Conservation (phyloP, 2,329 filamentous ascomycete species). For the Cryphonectria parasitica region DNA sequence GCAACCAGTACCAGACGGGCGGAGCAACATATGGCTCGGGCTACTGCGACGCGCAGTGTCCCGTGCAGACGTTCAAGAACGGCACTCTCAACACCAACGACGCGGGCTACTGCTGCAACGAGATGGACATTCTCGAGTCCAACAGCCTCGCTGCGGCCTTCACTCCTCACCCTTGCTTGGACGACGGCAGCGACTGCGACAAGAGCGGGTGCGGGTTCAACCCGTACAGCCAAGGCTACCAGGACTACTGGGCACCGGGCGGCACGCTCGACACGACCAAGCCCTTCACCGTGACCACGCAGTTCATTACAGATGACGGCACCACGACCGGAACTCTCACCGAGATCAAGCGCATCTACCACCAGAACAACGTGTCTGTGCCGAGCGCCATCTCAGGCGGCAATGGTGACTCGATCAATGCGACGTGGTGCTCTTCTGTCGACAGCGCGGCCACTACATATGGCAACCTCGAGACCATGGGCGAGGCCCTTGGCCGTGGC, state of each 20-base stretch:
- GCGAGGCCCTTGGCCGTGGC: slow-evolving; percentile 42
- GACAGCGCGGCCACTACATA: slow-evolving; percentile 28
- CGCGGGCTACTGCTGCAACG: slow-evolving; percentile 52
- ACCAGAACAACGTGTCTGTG: slow-evolving; percentile 51
- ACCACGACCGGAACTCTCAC: slow-evolving; percentile 44
- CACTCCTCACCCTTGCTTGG: slow-evolving; percentile 59
- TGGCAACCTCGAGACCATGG: slow-evolving; percentile 42
- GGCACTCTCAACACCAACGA: slow-evolving; percentile 47
- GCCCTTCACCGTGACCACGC: slow-evolving; percentile 46
- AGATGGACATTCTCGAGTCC: slow-evolving; percentile 61
- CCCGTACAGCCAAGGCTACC: slow-evolving; percentile 33
- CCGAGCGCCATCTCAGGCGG: slow-evolving; percentile 31
- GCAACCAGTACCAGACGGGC: slow-evolving; percentile 43
- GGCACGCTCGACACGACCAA: slow-evolving; percentile 51
- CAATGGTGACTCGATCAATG: slow-evolving; percentile 45
- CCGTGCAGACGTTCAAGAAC: slow-evolving; percentile 45
- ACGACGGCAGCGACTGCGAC: slow-evolving; percentile 49
- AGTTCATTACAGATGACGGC: slow-evolving; percentile 45
- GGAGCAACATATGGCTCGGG: slow-evolving; percentile 52
- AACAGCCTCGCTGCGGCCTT: slow-evolving; percentile 60
- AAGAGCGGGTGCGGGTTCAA: slow-evolving; percentile 61
- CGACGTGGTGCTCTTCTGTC: slow-evolving; percentile 51
- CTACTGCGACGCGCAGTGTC: slow-evolving; percentile 46
- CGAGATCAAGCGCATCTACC: slow-evolving; percentile 50
- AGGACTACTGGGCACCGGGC: slow-evolving; percentile 36